These are phyloP conservation scores for Colletotrichum sublineola DNA, from an alignment of 2,329 filamentous ascomycete genomes.

Conservation along the genomic window DNA sequence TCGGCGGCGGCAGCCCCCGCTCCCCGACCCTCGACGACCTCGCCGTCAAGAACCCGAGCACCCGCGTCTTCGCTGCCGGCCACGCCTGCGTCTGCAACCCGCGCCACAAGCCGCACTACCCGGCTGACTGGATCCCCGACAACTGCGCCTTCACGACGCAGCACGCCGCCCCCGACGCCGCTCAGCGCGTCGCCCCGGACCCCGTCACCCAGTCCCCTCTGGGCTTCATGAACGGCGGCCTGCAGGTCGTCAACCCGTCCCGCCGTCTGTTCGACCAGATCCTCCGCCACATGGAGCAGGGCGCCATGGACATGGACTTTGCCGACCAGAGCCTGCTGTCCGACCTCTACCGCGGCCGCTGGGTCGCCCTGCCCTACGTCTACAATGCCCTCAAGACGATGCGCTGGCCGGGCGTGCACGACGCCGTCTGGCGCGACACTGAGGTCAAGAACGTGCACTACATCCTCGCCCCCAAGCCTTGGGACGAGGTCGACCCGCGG, in stretches of 20 bases:
- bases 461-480: constrained; percentile 72
- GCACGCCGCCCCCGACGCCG: constrained; percentile 60
- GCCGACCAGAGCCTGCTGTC: constrained; percentile 71
- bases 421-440: constrained; percentile 69
- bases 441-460: constrained; percentile 73
- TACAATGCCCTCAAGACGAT: constrained; percentile 76
- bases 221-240: constrained; percentile 68
- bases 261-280: constrained; percentile 63
- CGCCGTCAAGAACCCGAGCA: constrained; percentile 37
- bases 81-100: constrained; percentile 93
- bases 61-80: constrained; percentile 81
- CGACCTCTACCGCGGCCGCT: constrained; percentile 66
- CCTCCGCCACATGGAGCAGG: constrained; percentile 61
- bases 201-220: constrained; percentile 60
- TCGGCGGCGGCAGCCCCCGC: constrained; percentile 27
- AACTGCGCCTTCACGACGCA: constrained; percentile 72
- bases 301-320: constrained; percentile 65
- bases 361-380: constrained; percentile 70
- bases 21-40: constrained; percentile 26
- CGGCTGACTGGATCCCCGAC: constrained; percentile 72
- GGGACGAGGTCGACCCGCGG: constrained; percentile 63
- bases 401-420: constrained; percentile 65
- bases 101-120: constrained; percentile 82
- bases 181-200: constrained; percentile 61
- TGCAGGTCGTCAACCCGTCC: constrained; percentile 69